A percentile compares a stretch with the other conserved stretches of the same genome.
phyloP scores from a whole-genome alignment of 176 grass and related monocot genomes.

The Aegilops bicornis region DNA sequence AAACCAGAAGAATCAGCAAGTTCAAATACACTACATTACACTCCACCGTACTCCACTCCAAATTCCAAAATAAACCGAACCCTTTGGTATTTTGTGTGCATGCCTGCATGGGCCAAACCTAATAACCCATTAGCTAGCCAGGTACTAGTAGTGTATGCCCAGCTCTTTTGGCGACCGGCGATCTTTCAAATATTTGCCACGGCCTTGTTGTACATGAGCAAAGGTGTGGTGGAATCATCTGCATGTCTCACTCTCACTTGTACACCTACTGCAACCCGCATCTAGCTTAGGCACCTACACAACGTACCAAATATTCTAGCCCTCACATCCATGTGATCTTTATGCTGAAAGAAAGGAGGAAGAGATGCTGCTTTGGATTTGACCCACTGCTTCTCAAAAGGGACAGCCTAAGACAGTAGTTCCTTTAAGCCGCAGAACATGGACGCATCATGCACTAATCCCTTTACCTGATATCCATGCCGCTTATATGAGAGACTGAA shows the following conservation, averaged over 20 bases:
- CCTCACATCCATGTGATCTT: conserved; percentile 40
- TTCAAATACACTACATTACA: not conserved
- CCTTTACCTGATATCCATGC: conserved; percentile 18
- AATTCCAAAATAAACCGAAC: not conserved
- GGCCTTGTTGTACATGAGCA: conserved; percentile 27
- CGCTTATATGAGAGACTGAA: conserved; percentile 4
- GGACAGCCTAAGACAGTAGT: not conserved
- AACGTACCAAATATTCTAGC: not conserved
- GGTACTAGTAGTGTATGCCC: not conserved
- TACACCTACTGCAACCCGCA: not conserved
- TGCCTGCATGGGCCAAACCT: not conserved
- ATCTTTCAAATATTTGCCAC: not conserved
- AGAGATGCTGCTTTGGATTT: conserved; percentile 29
- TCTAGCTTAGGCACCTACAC: not conserved
- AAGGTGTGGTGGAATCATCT: not conserved
- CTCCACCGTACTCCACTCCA: not conserved
- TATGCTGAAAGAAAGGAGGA: conserved; percentile 25
- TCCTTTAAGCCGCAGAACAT: conserved; percentile 34
- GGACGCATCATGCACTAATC: conserved; percentile 23
- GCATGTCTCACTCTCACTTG: not conserved
- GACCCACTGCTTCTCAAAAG: conserved; percentile 23
- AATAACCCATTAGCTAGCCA: not conserved
- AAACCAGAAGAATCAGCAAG: not conserved
- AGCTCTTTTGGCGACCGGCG: conserved; percentile 27
- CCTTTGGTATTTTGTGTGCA: not conserved